These are phyloP conservation scores for Moesziomyces parantarcticus DNA, from an alignment of 1,284 basidiomycete genomes.

Conservation along the genomic window DNA sequence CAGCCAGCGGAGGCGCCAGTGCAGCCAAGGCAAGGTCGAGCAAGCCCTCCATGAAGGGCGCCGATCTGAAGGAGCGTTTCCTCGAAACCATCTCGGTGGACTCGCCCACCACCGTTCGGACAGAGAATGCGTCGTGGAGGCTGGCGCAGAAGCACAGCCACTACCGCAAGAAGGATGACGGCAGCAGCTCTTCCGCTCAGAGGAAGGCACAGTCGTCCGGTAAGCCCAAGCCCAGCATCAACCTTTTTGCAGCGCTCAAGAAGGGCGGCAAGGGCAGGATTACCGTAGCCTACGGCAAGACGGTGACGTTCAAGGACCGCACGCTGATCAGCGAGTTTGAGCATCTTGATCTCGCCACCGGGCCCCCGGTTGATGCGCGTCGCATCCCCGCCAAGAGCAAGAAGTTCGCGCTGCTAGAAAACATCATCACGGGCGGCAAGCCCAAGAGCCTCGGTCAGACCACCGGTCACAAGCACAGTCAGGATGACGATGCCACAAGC, in stretches of 20 bases:
- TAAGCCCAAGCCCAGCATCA: slow-evolving; percentile 50
- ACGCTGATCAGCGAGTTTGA: slow-evolving; percentile 69
- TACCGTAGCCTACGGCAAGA: slow-evolving; percentile 69
- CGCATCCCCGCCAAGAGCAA: slow-evolving; percentile 68
- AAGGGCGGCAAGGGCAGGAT: slow-evolving; percentile 70
- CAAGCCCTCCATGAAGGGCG: slow-evolving; percentile 43
- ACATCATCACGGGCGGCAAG: slow-evolving; percentile 69
- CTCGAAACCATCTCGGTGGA: slow-evolving; percentile 70
- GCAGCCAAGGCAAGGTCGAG: slow-evolving; percentile 21
- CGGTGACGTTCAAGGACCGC: slow-evolving; percentile 71
- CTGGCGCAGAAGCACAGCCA: slow-evolving; percentile 61
- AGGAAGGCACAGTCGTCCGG: slow-evolving; percentile 23
- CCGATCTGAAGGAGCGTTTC: slow-evolving; percentile 70
- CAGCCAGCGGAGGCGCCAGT: neutral
- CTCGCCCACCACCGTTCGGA: slow-evolving; percentile 58
- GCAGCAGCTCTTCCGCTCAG: slow-evolving; percentile 25
- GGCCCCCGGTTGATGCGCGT: slow-evolving; percentile 69
- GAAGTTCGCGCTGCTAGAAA: slow-evolving; percentile 67
- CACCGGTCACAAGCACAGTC: slow-evolving; percentile 54
- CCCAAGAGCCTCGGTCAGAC: slow-evolving; percentile 57
- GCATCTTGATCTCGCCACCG: slow-evolving; percentile 70
- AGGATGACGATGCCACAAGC: slow-evolving; percentile 23
- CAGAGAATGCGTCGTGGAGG: slow-evolving; percentile 61
- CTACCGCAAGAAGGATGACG: slow-evolving; percentile 42
- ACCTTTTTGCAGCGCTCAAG: slow-evolving; percentile 69